These are phyloP conservation scores for Lepiota subincarnata DNA, from an alignment of 768 basidiomycete genomes.

Conservation along the genomic window DNA sequence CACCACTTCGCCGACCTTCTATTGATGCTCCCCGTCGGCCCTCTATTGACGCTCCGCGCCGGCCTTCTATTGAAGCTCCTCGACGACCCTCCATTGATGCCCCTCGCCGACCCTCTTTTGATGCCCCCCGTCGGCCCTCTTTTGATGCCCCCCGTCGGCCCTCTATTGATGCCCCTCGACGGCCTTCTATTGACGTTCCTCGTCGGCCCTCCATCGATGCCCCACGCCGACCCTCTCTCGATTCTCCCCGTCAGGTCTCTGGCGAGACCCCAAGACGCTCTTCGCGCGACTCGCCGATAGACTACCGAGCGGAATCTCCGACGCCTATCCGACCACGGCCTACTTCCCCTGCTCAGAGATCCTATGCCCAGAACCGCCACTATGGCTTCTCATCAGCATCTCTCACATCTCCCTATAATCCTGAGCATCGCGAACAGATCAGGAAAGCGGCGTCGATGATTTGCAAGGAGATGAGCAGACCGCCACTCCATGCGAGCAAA, in stretches of 20 bases:
- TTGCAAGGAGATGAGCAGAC: conserved; percentile 61
- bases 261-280: conserved; percentile 27
- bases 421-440: conserved; percentile 64
- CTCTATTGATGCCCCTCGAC: conserved; percentile 32
- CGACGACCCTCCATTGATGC: conserved; percentile 15
- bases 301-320: conserved; percentile 21
- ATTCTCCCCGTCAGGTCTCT: conserved; percentile 19
- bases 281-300: conserved; percentile 30
- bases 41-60: conserved; percentile 24
- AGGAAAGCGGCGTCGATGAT: conserved; percentile 60
- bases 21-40: conserved; percentile 25
- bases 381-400: conserved; percentile 60
- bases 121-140: conserved; percentile 20
- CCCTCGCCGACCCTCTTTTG: conserved; percentile 36
- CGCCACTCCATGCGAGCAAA: conserved; percentile 52
- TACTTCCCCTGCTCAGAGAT: conserved; percentile 43
- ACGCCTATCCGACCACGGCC: conserved; percentile 40
- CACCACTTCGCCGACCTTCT: conserved; percentile 32
- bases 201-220: conserved; percentile 35
- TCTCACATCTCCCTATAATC: conserved; percentile 38
- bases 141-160: conserved; percentile 27
- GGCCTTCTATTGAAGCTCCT: conserved; percentile 32
- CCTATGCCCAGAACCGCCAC: conserved; percentile 51
- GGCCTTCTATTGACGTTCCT: conserved; percentile 12
- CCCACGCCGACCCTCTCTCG: conserved; percentile 20